Evolutionary conservation across 129 eudicot species (phyloP).

Genomic region (Ambrosia artemisiifolia): DNA sequence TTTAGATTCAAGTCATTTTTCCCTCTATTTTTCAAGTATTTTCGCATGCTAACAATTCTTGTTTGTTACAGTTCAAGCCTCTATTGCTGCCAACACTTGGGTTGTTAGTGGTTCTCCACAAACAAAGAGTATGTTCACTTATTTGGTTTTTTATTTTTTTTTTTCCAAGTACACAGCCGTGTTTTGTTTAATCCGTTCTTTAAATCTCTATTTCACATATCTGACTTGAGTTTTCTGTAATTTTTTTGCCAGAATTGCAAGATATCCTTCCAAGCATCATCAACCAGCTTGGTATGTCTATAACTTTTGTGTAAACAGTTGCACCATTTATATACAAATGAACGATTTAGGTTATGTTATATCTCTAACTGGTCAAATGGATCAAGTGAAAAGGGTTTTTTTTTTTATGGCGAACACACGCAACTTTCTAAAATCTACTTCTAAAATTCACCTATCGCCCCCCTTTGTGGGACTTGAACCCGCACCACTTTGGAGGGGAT

Average conservation of each 20-base stretch:
- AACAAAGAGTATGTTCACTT: conserved; percentile 59
- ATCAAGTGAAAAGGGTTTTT: too few species aligned
- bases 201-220: not conserved
- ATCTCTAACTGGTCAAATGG: not conserved
- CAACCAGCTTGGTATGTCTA: conserved; percentile 66
- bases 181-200: not conserved
- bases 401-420: too few species aligned
- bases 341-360: too few species aligned
- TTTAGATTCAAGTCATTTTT: not conserved
- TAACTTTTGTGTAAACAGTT: not conserved
- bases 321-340: not conserved
- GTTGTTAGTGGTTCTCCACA: conserved; percentile 88
- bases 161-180: too few species aligned
- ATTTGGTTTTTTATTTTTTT: too few species aligned
- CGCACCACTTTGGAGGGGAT: too few species aligned
- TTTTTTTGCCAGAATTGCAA: conserved; percentile 49
- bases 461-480: too few species aligned
- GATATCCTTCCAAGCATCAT: conserved; percentile 83
- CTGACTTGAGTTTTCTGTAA: not conserved
- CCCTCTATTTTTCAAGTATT: not conserved
- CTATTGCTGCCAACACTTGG: conserved; percentile 87
- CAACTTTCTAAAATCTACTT: too few species aligned
- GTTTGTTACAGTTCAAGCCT: conserved; percentile 71
- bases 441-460: too few species aligned
- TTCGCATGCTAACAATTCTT: not conserved